Conservation (phyloP, 257 asterid species). For the Anisodus acutangulus region DNA sequence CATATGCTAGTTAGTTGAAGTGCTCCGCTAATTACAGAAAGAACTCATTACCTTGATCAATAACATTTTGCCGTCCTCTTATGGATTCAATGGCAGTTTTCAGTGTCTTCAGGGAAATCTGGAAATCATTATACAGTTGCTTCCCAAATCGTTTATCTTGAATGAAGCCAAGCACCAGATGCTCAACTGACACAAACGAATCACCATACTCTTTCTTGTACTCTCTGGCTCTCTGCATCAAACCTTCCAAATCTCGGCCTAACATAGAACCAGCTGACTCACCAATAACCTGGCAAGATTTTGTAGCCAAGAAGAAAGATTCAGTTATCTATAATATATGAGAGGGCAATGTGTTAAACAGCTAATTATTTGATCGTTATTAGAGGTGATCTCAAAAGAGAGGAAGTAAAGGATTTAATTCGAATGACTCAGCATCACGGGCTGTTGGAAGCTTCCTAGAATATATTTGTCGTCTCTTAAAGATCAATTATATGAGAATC, state of each 20-base stretch:
- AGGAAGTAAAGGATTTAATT: not conserved
- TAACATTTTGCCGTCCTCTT: constrained; percentile 91
- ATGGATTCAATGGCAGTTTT: constrained; percentile 80
- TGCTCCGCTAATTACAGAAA: not conserved
- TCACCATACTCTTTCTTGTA: constrained; percentile 84
- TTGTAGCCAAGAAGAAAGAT: constrained; percentile 10
- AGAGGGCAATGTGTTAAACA: not conserved
- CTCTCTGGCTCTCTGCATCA: constrained; percentile 87
- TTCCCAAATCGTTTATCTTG: constrained; percentile 85
- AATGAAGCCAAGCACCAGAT: constrained; percentile 79
- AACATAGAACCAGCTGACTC: constrained; percentile 89
- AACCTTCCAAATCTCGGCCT: constrained; percentile 83
- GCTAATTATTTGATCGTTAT: not conserved
- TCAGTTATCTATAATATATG: constrained; percentile 23
- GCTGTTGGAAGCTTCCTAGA: not conserved
- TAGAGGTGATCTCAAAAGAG: not conserved
- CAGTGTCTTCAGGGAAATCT: constrained; percentile 56
- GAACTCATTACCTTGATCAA: constrained; percentile 74
- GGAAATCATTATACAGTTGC: constrained; percentile 75
- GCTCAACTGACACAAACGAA: constrained; percentile 91
- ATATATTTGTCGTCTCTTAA: not conserved
- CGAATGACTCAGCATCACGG: not conserved
- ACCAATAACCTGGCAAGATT: constrained; percentile 66
- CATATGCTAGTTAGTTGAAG: not conserved
- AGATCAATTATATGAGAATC: not conserved